phyloP scores from a whole-genome alignment of 2,329 filamentous ascomycete species.

The Karstenula rhodostoma region DNA sequence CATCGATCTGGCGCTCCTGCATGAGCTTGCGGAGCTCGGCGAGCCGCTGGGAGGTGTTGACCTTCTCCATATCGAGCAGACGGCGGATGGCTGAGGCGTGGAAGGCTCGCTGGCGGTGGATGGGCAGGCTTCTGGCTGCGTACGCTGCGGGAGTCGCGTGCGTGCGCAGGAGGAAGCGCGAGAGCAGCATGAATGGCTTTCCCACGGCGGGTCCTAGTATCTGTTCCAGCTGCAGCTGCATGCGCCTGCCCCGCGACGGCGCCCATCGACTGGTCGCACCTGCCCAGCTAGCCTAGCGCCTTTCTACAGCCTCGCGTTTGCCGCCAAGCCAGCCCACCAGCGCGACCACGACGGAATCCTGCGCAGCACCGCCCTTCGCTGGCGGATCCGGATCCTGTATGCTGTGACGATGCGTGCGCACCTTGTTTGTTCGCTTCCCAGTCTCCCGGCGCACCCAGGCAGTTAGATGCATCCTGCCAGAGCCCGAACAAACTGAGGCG shows the following conservation, averaged over 20 bases:
- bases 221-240: neutral
- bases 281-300: constrained; percentile 11
- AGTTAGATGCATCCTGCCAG: constrained; percentile 24
- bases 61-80: constrained; percentile 72
- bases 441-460: constrained; percentile 22
- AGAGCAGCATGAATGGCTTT: constrained; percentile 36
- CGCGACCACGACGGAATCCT: constrained; percentile 17
- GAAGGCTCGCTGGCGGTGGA: constrained; percentile 33
- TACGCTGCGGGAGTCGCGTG: constrained; percentile 36
- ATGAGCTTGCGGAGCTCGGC: constrained; percentile 82
- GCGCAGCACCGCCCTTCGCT: constrained; percentile 20
- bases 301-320: constrained; percentile 1
- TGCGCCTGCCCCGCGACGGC: constrained; percentile 14
- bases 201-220: constrained; percentile 4
- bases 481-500: constrained; percentile 12
- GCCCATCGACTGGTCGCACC: constrained; percentile 7
- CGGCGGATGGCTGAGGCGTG: constrained; percentile 38
- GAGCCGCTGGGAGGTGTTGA: constrained; percentile 81
- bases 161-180: constrained; percentile 40
- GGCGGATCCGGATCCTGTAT: constrained; percentile 10
- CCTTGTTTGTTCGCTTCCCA: constrained; percentile 13
- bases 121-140: constrained; percentile 27
- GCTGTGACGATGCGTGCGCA: constrained; percentile 27
- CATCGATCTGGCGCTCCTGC: constrained; percentile 83
- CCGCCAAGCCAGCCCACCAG: constrained; percentile 13